phyloP scores from a whole-genome alignment of 1,284 basidiomycete genomes.

The Cerioporus squamosus region DNA sequence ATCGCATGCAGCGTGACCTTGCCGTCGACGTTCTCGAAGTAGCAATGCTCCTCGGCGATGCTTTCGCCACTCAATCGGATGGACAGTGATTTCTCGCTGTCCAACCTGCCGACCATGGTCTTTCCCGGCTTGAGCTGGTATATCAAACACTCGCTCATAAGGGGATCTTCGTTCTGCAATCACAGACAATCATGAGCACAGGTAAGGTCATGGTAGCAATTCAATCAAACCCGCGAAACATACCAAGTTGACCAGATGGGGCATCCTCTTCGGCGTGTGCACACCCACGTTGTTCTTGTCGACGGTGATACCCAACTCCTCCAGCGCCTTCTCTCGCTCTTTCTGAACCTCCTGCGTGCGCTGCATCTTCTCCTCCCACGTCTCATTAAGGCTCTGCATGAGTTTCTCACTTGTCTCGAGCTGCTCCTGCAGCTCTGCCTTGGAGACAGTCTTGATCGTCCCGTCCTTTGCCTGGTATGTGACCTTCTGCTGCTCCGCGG shows the following conservation, averaged over 20 bases:
- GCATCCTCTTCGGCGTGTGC: slow-evolving; percentile 99
- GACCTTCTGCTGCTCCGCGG: slow-evolving; percentile 95
- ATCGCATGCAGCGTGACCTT: slow-evolving; percentile 83
- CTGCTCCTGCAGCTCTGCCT: slow-evolving; percentile 96
- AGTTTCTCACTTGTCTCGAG: slow-evolving; percentile 96
- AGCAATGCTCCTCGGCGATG: slow-evolving; percentile 92
- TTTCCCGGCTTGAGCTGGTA: slow-evolving; percentile 93
- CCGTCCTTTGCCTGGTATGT: slow-evolving; percentile 94
- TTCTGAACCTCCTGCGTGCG: slow-evolving; percentile 95
- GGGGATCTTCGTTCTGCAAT: slow-evolving; percentile 84
- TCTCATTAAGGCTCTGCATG: slow-evolving; percentile 95
- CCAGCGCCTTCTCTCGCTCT: slow-evolving; percentile 95
- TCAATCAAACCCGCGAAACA: slow-evolving; percentile 27
- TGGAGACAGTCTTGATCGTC: slow-evolving; percentile 93
- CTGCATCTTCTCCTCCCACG: slow-evolving; percentile 96
- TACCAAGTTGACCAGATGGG: slow-evolving; percentile 93
- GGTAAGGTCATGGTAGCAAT: slow-evolving; percentile 18
- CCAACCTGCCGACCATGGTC: slow-evolving; percentile 81
- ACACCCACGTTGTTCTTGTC: slow-evolving; percentile 96
- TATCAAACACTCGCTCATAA: slow-evolving; percentile 92
- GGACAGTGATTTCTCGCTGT: slow-evolving; percentile 80
- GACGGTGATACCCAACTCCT: slow-evolving; percentile 96
- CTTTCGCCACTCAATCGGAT: slow-evolving; percentile 94
- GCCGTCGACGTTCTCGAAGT: slow-evolving; percentile 86
- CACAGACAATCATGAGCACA: too few species aligned